Evolutionary conservation across 1,139 yeast genomes (phyloP).

Genomic region (Yamadazyma diddensiae): DNA sequence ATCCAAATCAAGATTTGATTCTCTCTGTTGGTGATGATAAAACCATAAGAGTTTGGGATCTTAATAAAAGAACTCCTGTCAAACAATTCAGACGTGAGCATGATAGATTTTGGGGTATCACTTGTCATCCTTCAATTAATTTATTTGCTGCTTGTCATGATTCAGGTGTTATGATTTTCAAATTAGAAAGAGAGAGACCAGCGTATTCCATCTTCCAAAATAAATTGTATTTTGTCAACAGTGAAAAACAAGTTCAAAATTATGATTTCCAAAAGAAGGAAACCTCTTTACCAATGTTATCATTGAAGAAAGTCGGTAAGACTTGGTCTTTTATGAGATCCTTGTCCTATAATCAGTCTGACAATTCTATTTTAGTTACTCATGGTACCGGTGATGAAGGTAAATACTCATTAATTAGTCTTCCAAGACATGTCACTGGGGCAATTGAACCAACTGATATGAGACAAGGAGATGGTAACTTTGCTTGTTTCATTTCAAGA

Average conservation of each 20-base stretch:
- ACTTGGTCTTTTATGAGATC: conserved; percentile 85
- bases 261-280: conserved; percentile 65
- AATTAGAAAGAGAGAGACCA: conserved; percentile 96
- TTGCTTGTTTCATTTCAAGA: conserved; percentile 89
- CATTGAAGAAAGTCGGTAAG: conserved; percentile 80
- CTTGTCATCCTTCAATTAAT: conserved; percentile 86
- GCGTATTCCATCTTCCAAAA: conserved; percentile 74
- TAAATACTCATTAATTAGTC: conserved; percentile 67
- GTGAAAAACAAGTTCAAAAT: conserved; percentile 81
- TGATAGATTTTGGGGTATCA: conserved; percentile 92
- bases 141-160: conserved; percentile 97
- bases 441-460: conserved; percentile 86
- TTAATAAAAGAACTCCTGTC: conserved; percentile 88
- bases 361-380: conserved; percentile 80
- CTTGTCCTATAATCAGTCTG: conserved; percentile 89
- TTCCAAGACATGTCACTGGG: conserved; percentile 88
- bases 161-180: conserved; percentile 97
- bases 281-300: conserved; percentile 73
- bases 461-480: conserved; percentile 77
- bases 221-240: conserved; percentile 70
- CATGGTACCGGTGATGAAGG: conserved; percentile 65
- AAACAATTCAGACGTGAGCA: conserved; percentile 93
- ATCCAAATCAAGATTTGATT: conserved; percentile 89
- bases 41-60: conserved; percentile 97
- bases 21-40: conserved; percentile 95